Conservation (phyloP, 139 green algal species). For the Closterium sp. region DNA sequence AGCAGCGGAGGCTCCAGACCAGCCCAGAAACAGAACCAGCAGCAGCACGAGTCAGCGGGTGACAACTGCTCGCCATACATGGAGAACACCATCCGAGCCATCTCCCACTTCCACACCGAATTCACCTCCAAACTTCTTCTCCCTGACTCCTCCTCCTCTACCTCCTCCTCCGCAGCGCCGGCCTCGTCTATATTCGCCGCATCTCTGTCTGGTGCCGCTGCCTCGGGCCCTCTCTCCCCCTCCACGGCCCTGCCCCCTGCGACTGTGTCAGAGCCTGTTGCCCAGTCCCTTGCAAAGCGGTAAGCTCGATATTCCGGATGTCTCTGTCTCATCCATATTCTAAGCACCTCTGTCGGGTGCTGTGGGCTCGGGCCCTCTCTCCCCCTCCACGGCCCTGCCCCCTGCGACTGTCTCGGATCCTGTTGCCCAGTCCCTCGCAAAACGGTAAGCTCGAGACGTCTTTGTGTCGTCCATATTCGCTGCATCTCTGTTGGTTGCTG, state of each 20-base stretch:
- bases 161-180: background rate
- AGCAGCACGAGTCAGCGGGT: constrained; percentile 18
- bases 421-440: background rate
- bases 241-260: too few species aligned
- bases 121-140: constrained; percentile 63
- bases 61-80: constrained; percentile 72
- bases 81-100: constrained; percentile 57
- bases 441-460: background rate
- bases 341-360: too few species aligned
- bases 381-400: background rate
- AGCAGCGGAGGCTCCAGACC: too few species aligned
- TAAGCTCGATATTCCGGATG: too few species aligned
- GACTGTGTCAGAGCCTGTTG: too few species aligned
- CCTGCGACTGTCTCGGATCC: background rate
- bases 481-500: too few species aligned
- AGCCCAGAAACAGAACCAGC: too few species aligned
- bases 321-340: too few species aligned
- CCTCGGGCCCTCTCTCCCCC: too few species aligned
- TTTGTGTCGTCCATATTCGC: background rate
- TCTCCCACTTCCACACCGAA: constrained; percentile 71
- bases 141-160: constrained; percentile 22
- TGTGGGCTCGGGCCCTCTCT: background rate
- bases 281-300: too few species aligned
- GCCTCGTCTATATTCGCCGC: background rate
- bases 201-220: constrained; percentile 49